Evolutionary conservation across 768 basidiomycete species (phyloP).

Genomic region (Suillus americanus): DNA sequence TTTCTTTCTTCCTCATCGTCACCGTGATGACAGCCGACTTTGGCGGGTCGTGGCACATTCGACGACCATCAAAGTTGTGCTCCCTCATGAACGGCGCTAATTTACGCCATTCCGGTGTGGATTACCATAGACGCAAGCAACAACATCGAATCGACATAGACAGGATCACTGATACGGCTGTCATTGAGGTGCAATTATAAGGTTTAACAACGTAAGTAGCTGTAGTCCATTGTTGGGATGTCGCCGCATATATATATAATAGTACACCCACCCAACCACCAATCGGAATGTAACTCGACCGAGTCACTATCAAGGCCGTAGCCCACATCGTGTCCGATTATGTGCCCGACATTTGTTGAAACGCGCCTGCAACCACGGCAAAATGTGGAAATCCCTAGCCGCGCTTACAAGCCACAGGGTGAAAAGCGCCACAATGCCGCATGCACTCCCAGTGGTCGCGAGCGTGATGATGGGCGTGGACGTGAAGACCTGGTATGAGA

Average conservation of each 20-base stretch:
- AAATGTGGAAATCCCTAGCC: not conserved
- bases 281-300: not conserved
- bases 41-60: no score
- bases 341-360: not conserved
- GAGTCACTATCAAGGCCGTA: not conserved
- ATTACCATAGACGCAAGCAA: not conserved
- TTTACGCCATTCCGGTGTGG: no score
- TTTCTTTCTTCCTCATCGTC: no score
- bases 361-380: not conserved
- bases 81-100: no score
- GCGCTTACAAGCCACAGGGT: slow-evolving; percentile 17
- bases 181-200: not conserved
- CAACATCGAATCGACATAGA: not conserved
- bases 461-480: slow-evolving; percentile 15
- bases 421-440: slow-evolving; percentile 18
- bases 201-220: not conserved
- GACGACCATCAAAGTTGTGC: not conserved
- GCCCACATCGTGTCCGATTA: not conserved
- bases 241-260: not conserved
- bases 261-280: no score
- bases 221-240: not conserved
- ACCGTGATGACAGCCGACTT: no score
- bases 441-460: slow-evolving; percentile 15
- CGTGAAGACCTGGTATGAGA: slow-evolving; percentile 25
- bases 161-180: not conserved